Evolutionary conservation across 2,329 filamentous ascomycete genomes (phyloP).

Genomic region (Diplodia mutila): DNA sequence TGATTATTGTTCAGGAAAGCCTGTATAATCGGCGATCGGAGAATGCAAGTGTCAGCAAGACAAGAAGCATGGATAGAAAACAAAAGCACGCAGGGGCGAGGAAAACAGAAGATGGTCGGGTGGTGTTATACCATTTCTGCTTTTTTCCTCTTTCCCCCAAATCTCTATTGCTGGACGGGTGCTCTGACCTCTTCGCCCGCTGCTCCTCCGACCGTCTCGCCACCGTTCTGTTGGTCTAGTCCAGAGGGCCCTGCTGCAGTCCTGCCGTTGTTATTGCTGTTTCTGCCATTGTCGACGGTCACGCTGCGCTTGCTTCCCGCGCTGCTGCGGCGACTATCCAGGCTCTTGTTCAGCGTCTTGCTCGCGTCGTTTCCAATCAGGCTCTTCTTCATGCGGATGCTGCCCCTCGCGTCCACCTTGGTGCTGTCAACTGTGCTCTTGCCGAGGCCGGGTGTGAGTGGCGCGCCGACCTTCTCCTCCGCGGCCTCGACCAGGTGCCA

Average conservation of each 20-base stretch:
- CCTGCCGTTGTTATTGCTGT: constrained; percentile 27
- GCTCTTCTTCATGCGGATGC: constrained; percentile 51
- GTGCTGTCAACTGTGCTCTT: constrained; percentile 91
- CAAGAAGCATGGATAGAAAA: background rate
- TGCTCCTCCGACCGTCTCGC: constrained; percentile 28
- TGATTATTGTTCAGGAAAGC: background rate
- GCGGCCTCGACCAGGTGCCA: constrained; percentile 96
- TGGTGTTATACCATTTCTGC: constrained; percentile 4
- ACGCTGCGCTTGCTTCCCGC: constrained; percentile 78
- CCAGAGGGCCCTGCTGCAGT: constrained; percentile 33
- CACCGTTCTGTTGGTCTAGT: constrained; percentile 33
- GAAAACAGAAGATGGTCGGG: background rate
- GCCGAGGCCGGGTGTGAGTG: constrained; percentile 86
- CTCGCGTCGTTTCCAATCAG: constrained; percentile 51
- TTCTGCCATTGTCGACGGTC: constrained; percentile 37
- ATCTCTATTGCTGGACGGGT: constrained; percentile 5
- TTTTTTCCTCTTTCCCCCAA: constrained; percentile 28
- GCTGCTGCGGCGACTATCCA: constrained; percentile 90
- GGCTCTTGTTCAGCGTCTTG: constrained; percentile 71
- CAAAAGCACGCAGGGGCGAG: background rate
- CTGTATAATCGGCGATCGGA: background rate
- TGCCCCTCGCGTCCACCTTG: constrained; percentile 83
- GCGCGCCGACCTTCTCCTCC: constrained; percentile 87
- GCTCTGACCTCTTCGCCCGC: constrained; percentile 24
- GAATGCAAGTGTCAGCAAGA: background rate